Evolutionary conservation across 2,329 filamentous ascomycete species (phyloP).

Genomic region (Coniochaeta sp.): DNA sequence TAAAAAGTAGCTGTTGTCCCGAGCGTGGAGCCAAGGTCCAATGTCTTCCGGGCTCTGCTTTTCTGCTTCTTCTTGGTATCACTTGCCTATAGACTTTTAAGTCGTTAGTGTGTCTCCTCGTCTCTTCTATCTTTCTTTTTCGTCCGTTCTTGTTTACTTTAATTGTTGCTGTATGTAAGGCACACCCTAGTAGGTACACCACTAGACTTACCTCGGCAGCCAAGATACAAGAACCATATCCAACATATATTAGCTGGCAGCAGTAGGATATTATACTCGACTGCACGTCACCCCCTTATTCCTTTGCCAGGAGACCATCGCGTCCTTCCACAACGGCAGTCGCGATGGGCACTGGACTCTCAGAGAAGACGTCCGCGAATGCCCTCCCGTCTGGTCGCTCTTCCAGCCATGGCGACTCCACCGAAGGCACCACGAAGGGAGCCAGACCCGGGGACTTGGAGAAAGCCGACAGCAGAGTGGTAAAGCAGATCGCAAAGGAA

Average conservation of each 20-base stretch:
- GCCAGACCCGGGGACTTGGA: slow-evolving; percentile 16
- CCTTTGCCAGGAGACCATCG: neutral
- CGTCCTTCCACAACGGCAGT: neutral
- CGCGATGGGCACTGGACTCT: slow-evolving; percentile 3
- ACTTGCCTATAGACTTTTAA: neutral
- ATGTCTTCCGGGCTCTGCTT: neutral
- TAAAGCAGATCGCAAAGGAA: slow-evolving; percentile 24
- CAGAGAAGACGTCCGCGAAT: slow-evolving; percentile 12
- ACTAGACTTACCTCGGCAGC: neutral
- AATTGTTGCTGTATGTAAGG: neutral
- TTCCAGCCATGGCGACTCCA: slow-evolving; percentile 28
- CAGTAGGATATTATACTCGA: neutral
- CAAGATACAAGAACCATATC: neutral
- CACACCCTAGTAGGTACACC: neutral
- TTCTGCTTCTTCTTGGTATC: neutral
- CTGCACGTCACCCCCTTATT: neutral
- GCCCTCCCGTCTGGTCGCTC: slow-evolving; percentile 17
- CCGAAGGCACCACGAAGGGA: slow-evolving; percentile 9
- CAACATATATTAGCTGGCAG: neutral
- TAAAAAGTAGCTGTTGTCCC: neutral
- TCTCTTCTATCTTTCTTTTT: neutral
- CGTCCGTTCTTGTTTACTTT: neutral
- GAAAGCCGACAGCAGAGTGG: slow-evolving; percentile 36
- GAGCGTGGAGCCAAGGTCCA: neutral
- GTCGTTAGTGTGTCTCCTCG: neutral